These are phyloP conservation scores for Penicillium cosmopolitanum DNA, from an alignment of 495 filamentous ascomycete species.

Conservation along the genomic window DNA sequence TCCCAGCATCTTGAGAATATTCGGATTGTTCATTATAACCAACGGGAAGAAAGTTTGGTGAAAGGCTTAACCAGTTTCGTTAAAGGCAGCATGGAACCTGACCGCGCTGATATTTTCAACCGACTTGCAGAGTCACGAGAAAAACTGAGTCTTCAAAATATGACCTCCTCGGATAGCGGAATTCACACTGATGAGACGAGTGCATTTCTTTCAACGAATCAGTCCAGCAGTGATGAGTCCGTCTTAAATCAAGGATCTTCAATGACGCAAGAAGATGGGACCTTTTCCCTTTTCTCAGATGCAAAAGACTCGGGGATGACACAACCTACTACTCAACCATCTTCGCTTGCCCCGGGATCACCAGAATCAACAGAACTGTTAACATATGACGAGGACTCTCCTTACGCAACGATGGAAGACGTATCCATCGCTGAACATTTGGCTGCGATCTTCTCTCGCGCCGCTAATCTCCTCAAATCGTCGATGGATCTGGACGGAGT, in stretches of 20 bases:
- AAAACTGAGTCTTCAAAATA: neutral
- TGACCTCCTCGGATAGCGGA: neutral
- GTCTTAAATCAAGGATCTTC: neutral
- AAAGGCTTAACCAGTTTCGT: conserved; percentile 27
- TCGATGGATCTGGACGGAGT: conserved; percentile 44
- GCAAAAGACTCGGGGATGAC: conserved; percentile 3
- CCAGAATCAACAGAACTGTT: conserved; percentile 8
- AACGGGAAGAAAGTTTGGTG: conserved; percentile 22
- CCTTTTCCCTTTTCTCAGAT: neutral
- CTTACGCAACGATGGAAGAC: neutral
- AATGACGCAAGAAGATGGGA: neutral
- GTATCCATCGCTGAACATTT: conserved; percentile 16
- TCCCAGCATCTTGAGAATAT: conserved; percentile 30
- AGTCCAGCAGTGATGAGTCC: neutral
- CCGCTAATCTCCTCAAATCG: conserved; percentile 35
- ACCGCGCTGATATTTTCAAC: neutral
- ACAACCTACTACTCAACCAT: conserved; percentile 5
- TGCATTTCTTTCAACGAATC: neutral
- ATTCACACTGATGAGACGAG: neutral
- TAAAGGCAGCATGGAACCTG: neutral
- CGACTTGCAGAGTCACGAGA: neutral
- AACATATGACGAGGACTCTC: neutral
- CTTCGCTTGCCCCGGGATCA: conserved; percentile 11
- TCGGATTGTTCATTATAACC: conserved; percentile 17
- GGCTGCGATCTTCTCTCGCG: conserved; percentile 35